Conservation (phyloP, 2,329 filamentous ascomycete genomes). For the Cytospora chrysosperma region DNA sequence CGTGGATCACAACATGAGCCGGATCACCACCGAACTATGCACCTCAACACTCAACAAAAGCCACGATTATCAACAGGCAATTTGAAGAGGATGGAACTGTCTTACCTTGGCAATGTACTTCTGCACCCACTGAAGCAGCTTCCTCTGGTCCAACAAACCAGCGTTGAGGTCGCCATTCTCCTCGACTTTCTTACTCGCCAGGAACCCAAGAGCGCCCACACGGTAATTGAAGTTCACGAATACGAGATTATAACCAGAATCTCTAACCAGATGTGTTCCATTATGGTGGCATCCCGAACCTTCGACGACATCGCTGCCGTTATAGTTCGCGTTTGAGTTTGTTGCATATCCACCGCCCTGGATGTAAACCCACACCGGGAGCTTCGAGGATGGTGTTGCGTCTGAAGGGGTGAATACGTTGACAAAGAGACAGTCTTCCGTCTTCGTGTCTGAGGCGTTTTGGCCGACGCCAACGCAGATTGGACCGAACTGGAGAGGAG, state of each 20-base stretch:
- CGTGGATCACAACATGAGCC: constrained; percentile 58
- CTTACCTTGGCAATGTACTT: constrained; percentile 50
- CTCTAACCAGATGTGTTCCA: constrained; percentile 55
- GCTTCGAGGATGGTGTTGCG: constrained; percentile 40
- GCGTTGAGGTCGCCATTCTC: constrained; percentile 57
- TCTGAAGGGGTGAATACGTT: constrained; percentile 45
- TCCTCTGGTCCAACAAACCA: constrained; percentile 61
- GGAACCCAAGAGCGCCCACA: constrained; percentile 14
- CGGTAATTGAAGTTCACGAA: constrained; percentile 22
- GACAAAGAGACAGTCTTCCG: constrained; percentile 42
- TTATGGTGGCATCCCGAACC: constrained; percentile 48
- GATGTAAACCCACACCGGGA: constrained; percentile 56
- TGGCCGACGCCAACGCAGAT: constrained; percentile 40
- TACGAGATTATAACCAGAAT: constrained; percentile 42
- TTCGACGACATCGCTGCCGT: constrained; percentile 47
- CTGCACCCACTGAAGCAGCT: constrained; percentile 58
- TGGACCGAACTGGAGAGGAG: constrained; percentile 41
- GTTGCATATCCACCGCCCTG: constrained; percentile 47
- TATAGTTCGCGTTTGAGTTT: constrained; percentile 51
- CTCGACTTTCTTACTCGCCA: constrained; percentile 50
- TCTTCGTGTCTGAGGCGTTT: constrained; percentile 32
- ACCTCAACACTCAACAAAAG: neutral
- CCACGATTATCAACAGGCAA: neutral
- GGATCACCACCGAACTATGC: constrained; percentile 57
- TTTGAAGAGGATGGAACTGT: too few species aligned